Conservation (phyloP, 768 basidiomycete genomes). For the Boletus rufocinnamomeus region DNA sequence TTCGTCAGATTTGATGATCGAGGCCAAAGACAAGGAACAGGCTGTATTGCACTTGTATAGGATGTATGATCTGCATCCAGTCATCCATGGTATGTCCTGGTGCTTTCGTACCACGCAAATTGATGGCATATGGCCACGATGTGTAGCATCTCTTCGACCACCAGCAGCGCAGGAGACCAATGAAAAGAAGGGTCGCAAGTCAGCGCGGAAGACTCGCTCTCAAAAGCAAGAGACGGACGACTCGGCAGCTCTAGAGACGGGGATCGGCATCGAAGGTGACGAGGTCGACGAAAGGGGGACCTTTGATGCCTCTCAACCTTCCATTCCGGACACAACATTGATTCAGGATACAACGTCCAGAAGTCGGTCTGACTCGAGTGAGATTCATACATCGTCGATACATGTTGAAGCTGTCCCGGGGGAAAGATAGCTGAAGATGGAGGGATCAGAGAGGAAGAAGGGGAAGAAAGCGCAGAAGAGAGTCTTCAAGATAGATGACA, state of each 20-base stretch:
- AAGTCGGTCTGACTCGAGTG: not conserved
- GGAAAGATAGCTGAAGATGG: not conserved
- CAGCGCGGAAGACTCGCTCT: conserved; percentile 28
- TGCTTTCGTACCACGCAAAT: no score
- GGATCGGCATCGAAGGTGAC: conserved; percentile 4
- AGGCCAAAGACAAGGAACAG: conserved; percentile 93
- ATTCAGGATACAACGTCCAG: not conserved
- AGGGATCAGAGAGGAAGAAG: not conserved
- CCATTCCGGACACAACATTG: not conserved
- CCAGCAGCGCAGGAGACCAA: conserved; percentile 42
- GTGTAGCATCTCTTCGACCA: conserved; percentile 43
- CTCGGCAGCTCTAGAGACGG: conserved; percentile 14
- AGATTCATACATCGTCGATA: not conserved
- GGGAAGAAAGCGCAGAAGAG: no score
- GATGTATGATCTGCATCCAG: conserved; percentile 70
- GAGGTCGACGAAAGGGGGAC: not conserved
- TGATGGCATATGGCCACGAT: not conserved
- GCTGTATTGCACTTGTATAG: conserved; percentile 85
- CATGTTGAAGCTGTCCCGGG: not conserved
- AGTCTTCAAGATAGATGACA: no score
- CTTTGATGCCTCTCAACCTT: not conserved
- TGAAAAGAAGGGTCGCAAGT: conserved; percentile 48
- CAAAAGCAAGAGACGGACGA: conserved; percentile 34
- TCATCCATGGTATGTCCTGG: conserved; percentile 51
- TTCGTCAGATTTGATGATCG: conserved; percentile 79